phyloP scores from a whole-genome alignment of 768 basidiomycete species.

The Pulveroboletus sp. region DNA sequence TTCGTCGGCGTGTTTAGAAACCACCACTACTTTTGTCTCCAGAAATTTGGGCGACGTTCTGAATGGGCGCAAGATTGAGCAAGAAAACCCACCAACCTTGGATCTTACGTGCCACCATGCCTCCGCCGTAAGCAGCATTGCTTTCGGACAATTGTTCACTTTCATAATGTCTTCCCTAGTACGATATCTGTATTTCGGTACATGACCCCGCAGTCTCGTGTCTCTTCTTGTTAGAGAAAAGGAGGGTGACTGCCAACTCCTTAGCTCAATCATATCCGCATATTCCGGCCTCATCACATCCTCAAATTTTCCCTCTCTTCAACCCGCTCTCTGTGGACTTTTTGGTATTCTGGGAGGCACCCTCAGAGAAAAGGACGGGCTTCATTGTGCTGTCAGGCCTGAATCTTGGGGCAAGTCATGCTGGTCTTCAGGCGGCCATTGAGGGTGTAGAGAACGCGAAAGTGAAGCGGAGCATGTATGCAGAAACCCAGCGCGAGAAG shows the following conservation, averaged over 20 bases:
- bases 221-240: slow-evolving; percentile 53
- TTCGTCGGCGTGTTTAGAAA: slow-evolving; percentile 35
- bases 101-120: slow-evolving; percentile 51
- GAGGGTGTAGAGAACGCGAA: slow-evolving; percentile 59
- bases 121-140: slow-evolving; percentile 37
- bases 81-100: slow-evolving; percentile 49
- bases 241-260: slow-evolving; percentile 37
- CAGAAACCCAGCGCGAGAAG: slow-evolving; percentile 80
- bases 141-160: not conserved
- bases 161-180: slow-evolving; percentile 8
- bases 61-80: slow-evolving; percentile 40
- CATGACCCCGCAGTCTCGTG: slow-evolving; percentile 26
- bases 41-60: slow-evolving; percentile 50
- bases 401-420: slow-evolving; percentile 67
- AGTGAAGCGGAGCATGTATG: slow-evolving; percentile 83
- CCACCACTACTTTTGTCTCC: slow-evolving; percentile 50
- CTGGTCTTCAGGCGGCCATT: slow-evolving; percentile 58
- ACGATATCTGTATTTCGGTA: slow-evolving; percentile 14
- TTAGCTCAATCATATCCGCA: slow-evolving; percentile 47
- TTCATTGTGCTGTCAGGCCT: slow-evolving; percentile 56
- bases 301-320: slow-evolving; percentile 76
- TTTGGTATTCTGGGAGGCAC: slow-evolving; percentile 73
- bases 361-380: slow-evolving; percentile 58
- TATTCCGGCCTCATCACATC: slow-evolving; percentile 51
- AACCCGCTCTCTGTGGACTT: slow-evolving; percentile 72